Evolutionary conservation across 2,329 filamentous ascomycete genomes (phyloP).

Genomic region (Penicillium decumbens): DNA sequence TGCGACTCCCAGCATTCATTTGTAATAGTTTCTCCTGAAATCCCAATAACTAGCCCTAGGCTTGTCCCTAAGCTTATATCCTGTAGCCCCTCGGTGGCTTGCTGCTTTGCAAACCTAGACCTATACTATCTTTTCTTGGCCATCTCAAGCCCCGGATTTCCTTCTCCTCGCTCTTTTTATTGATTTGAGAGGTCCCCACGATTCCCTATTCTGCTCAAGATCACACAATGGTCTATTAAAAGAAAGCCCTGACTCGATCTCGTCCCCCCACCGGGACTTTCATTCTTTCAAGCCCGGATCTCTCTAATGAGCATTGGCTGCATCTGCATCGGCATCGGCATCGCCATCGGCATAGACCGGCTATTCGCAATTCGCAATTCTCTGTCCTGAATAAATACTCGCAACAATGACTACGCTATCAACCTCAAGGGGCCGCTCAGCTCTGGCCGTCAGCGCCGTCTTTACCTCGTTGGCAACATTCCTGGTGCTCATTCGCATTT

Average conservation of each 20-base stretch:
- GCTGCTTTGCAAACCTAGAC: not conserved
- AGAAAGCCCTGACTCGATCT: slow-evolving; percentile 5
- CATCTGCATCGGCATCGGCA: too few species aligned
- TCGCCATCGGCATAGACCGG: not conserved
- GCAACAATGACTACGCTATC: slow-evolving; percentile 26
- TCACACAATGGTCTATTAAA: slow-evolving; percentile 11
- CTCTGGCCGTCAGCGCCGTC: slow-evolving; percentile 27
- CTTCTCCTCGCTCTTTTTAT: slow-evolving; percentile 1
- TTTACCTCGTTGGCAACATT: slow-evolving; percentile 31
- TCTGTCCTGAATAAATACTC: not conserved
- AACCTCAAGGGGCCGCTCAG: slow-evolving; percentile 24
- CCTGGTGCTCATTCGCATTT: slow-evolving; percentile 40
- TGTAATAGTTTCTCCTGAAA: not conserved
- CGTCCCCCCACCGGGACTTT: slow-evolving; percentile 1
- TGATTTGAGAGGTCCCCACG: slow-evolving; percentile 3
- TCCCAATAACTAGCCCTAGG: not conserved
- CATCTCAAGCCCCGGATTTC: slow-evolving; percentile 1
- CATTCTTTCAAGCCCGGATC: not conserved
- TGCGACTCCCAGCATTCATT: too few species aligned
- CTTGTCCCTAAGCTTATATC: slow-evolving; percentile 6
- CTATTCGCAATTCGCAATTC: not conserved
- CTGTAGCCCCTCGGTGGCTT: not conserved
- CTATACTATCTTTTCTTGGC: not conserved
- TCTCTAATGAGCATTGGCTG: not conserved
- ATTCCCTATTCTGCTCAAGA: not conserved